These are phyloP conservation scores for Quercus tomentella DNA, from an alignment of 331 rosid genomes.

Conservation along the genomic window DNA sequence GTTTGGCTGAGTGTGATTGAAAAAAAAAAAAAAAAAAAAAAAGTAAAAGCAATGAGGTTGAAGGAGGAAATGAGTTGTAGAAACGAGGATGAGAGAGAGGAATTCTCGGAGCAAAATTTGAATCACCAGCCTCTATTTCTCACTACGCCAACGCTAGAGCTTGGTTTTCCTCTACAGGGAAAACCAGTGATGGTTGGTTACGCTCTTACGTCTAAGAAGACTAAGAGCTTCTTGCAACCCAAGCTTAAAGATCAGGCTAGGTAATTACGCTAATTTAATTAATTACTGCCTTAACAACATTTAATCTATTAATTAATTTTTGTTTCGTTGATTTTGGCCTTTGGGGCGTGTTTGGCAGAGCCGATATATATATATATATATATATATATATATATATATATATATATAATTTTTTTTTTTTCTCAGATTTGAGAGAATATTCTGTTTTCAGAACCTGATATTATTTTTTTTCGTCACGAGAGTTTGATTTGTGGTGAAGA, in stretches of 20 bases:
- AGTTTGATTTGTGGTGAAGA: not conserved
- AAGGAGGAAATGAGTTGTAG: slow-evolving; percentile 31
- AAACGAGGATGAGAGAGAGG: slow-evolving; percentile 22
- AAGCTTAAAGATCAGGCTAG: slow-evolving; percentile 86
- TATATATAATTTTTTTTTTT: too few relatives aligned
- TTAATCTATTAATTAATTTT: not conserved
- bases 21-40: too few relatives aligned
- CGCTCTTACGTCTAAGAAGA: slow-evolving; percentile 92
- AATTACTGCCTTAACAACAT: not conserved
- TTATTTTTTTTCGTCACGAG: not conserved
- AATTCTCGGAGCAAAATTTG: slow-evolving; percentile 2
- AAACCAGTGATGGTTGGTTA: slow-evolving; percentile 70
- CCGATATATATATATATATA: not conserved
- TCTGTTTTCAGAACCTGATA: not conserved
- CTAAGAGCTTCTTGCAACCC: slow-evolving; percentile 87
- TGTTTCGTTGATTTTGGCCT: too few relatives aligned
- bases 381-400: not conserved
- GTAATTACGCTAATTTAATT: slow-evolving; percentile 25
- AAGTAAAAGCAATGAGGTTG: slow-evolving; percentile 36
- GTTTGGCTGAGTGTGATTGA: not conserved
- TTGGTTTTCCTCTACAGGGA: slow-evolving; percentile 39
- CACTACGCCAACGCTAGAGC: slow-evolving; percentile 28
- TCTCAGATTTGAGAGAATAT: not conserved
- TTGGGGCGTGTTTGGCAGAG: not conserved
- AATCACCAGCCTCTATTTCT: slow-evolving; percentile 22